Base-by-base conservation (phyloP, 2,329 filamentous ascomycete genomes). In the Alternaria gaisen region DNA sequence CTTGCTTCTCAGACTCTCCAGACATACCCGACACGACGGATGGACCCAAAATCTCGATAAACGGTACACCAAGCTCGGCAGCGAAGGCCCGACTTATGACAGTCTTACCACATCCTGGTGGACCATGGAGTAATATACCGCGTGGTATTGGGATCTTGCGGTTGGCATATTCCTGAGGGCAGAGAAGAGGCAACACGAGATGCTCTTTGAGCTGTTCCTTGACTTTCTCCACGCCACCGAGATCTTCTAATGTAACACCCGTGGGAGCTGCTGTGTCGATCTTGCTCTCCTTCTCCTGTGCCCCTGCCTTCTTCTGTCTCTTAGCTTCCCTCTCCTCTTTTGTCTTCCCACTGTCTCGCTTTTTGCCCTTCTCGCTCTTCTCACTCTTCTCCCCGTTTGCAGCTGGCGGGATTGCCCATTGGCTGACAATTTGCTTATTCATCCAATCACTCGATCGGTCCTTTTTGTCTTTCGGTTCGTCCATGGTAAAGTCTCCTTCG, bases 1-100 rank as follows among this genome's bases (percentile, higher is more conserved):
- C 87, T 61, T 93, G 92, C 81, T 94, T 94, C 77, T 97, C 92
- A 0, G 91, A 94, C 74, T 95, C 93, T 69, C 92, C 92, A 34
- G 91, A 95, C 88, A 94, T 95, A 20, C 92, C 92, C 16, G 91
- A 92, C 0, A 96, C 90, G 34, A 96, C 86, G 0, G 91, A 91
- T 1, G 92, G 91, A 0, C 91, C 92, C 0, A 91, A 90, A n/a
- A 95, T 89, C 2, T 92, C 87, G 61, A 96, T 90, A 72, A 93
- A 94, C 0, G 92, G 89, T 3, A 93, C 88, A 1, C 89, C 90
- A 20, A 94, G 82, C 64, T 89, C 87, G 1, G 91, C 90, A 3
- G 92, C 92, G 69, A 92, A 90, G 1, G 91, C 92, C 75, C 93
- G 89, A 10, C 91, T 91, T 60, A 96, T 88, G 83, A 92, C 90